A percentile compares a stretch with the other conserved stretches of the same genome.
phyloP scores from a whole-genome alignment of 768 basidiomycete genomes.

The Boletus rufocinnamomeus region DNA sequence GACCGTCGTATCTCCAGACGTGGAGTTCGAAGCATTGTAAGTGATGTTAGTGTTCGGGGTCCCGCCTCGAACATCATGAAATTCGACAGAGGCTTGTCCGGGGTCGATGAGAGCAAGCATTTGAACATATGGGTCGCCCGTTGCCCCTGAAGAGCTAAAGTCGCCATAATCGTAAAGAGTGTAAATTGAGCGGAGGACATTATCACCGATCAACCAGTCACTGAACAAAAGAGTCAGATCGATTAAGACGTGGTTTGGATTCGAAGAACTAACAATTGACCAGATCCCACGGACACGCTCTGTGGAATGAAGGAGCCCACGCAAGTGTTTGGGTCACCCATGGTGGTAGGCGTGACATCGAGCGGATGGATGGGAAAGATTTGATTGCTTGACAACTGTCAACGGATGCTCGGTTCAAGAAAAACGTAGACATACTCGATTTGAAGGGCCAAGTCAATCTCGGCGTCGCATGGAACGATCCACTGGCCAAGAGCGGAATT shows the following conservation, averaged over 20 bases:
- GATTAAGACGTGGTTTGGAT: not conserved
- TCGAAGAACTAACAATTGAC: conserved; percentile 59
- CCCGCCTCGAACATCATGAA: conserved; percentile 68
- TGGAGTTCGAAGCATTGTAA: conserved; percentile 51
- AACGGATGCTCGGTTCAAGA: conserved; percentile 9
- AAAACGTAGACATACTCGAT: conserved; percentile 54
- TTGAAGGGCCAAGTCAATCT: conserved; percentile 79
- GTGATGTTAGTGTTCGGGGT: conserved; percentile 66
- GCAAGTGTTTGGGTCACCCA: conserved; percentile 52
- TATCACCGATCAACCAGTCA: conserved; percentile 84
- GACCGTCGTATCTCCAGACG: conserved; percentile 49
- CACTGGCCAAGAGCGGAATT: conserved; percentile 58
- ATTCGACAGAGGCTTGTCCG: conserved; percentile 67
- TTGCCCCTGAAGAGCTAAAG: conserved; percentile 59
- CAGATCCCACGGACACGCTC: conserved; percentile 53
- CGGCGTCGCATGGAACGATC: conserved; percentile 70
- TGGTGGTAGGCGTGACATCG: conserved; percentile 59
- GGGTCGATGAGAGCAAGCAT: conserved; percentile 71
- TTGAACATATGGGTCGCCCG: conserved; percentile 80
- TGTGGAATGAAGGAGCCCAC: conserved; percentile 78
- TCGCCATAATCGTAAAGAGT: conserved; percentile 86
- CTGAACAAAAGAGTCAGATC: conserved; percentile 38
- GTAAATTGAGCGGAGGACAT: conserved; percentile 80
- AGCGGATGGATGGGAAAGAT: conserved; percentile 80
- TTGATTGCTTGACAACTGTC: conserved; percentile 53